These are phyloP conservation scores for Aureobasidium melanogenum DNA, from an alignment of 2,329 filamentous ascomycete species.

Conservation along the genomic window DNA sequence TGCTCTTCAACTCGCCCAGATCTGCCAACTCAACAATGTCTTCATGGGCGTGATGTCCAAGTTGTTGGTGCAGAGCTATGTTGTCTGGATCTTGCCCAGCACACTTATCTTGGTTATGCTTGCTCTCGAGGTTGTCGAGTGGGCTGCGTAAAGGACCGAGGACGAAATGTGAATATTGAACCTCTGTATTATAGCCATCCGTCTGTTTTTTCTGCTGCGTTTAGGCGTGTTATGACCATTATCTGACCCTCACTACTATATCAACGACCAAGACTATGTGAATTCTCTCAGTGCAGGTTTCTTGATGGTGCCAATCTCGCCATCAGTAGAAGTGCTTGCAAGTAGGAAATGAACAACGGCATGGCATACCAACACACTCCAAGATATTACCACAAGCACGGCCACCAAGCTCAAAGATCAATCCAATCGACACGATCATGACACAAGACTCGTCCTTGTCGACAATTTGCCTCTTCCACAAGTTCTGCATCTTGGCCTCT, in stretches of 20 bases:
- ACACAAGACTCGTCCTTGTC: not conserved
- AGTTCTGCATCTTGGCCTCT: not conserved
- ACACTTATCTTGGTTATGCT: slow-evolving; percentile 85
- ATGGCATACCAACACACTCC: not conserved
- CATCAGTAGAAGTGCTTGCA: not conserved
- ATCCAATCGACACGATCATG: not conserved
- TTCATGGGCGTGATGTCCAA: slow-evolving; percentile 92
- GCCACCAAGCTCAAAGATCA: not conserved
- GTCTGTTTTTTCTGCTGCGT: not conserved
- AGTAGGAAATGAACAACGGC: not conserved
- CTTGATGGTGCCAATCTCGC: not conserved
- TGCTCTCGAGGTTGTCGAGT: slow-evolving; percentile 86
- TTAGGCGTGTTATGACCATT: not conserved
- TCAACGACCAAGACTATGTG: no score
- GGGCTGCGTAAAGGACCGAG: slow-evolving; percentile 45
- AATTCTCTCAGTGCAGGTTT: not conserved
- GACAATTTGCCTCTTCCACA: not conserved
- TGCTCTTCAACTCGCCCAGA: slow-evolving; percentile 90
- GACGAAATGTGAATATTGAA: not conserved
- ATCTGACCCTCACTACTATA: not conserved
- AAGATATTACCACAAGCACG: not conserved
- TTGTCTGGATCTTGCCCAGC: slow-evolving; percentile 93
- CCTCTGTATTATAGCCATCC: not conserved
- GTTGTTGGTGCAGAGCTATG: slow-evolving; percentile 91
- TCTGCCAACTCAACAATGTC: slow-evolving; percentile 95